Conservation (phyloP, 352 stramenopile genomes). For the Globisporangium takayamanum region DNA sequence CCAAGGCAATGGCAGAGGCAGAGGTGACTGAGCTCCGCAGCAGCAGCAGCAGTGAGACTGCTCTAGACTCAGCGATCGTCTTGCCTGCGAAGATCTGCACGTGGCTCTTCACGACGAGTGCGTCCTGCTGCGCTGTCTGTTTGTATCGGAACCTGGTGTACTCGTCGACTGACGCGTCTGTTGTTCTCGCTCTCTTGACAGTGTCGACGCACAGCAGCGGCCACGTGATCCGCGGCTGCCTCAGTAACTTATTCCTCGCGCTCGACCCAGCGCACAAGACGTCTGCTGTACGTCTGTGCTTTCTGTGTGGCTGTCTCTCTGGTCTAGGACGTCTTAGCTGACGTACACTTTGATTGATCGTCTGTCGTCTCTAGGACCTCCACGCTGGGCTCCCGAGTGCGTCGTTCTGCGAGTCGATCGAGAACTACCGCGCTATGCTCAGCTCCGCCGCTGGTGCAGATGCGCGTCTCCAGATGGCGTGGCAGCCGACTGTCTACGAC, state of each 20-base stretch:
- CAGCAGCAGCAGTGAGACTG: neutral
- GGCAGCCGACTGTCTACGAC: constrained; percentile 64
- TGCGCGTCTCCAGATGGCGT: constrained; percentile 46
- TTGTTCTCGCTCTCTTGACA: constrained; percentile 15
- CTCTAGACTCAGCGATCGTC: constrained; percentile 5
- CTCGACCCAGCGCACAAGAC: constrained; percentile 7
- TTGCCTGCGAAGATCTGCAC: constrained; percentile 54
- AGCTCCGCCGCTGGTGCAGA: constrained; percentile 16
- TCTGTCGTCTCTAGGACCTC: constrained; percentile 21
- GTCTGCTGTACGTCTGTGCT: constrained; percentile 7
- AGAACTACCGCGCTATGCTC: constrained; percentile 39
- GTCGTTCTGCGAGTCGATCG: constrained; percentile 41
- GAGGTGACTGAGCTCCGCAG: neutral
- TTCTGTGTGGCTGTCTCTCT: neutral
- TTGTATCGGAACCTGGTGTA: neutral
- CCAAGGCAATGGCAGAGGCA: no score
- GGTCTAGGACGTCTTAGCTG: neutral
- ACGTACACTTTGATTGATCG: neutral
- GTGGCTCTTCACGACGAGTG: constrained; percentile 81
- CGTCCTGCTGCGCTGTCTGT: constrained; percentile 6
- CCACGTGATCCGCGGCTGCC: constrained; percentile 61
- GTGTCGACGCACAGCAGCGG: constrained; percentile 68
- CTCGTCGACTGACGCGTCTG: no score
- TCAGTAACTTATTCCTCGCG: constrained; percentile 65
- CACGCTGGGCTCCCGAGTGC: constrained; percentile 41